Evolutionary conservation across 2,329 filamentous ascomycete species (phyloP).

Genomic region (Davidsoniella neocaledoniae): DNA sequence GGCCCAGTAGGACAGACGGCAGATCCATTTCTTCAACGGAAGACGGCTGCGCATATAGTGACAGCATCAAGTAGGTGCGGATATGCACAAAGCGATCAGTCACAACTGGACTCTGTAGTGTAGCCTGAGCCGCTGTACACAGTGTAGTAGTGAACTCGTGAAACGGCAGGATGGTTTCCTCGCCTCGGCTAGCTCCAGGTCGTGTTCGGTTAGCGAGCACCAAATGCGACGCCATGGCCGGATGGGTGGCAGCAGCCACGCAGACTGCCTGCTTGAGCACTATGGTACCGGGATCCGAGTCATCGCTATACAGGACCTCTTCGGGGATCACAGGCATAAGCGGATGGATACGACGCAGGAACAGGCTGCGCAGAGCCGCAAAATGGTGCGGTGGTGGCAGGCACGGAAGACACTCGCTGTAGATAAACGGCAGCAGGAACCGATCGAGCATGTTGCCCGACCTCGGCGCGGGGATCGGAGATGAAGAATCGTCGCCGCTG

Average conservation of each 20-base stretch:
- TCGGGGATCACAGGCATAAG: conserved; percentile 35
- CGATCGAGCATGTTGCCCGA: conserved; percentile 21
- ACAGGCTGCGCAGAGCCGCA: conserved; percentile 27
- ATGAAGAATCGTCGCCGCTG: conserved; percentile 8
- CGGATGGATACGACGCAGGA: conserved; percentile 36
- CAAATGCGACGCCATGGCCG: conserved; percentile 27
- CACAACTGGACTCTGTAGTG: conserved; percentile 36
- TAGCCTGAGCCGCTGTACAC: conserved; percentile 30
- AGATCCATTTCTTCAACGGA: conserved; percentile 36
- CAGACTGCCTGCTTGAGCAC: conserved; percentile 37
- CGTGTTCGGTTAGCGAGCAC: conserved; percentile 22
- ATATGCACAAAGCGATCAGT: conserved; percentile 37
- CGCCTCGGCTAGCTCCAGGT: conserved; percentile 9
- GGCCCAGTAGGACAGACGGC: conserved; percentile 34
- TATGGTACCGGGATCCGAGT: conserved; percentile 22
- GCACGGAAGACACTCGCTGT: conserved; percentile 29
- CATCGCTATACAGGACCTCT: conserved; percentile 18
- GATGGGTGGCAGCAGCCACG: conserved; percentile 35
- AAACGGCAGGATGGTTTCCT: conserved; percentile 24
- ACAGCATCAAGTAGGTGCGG: conserved; percentile 35
- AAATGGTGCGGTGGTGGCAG: conserved; percentile 32
- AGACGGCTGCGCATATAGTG: conserved; percentile 41
- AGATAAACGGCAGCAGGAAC: conserved; percentile 26
- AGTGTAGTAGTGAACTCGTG: conserved; percentile 32
- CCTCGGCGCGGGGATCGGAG: background rate